Base-by-base conservation (phyloP, 768 basidiomycete genomes). In the Amanita inopinata region DNA sequence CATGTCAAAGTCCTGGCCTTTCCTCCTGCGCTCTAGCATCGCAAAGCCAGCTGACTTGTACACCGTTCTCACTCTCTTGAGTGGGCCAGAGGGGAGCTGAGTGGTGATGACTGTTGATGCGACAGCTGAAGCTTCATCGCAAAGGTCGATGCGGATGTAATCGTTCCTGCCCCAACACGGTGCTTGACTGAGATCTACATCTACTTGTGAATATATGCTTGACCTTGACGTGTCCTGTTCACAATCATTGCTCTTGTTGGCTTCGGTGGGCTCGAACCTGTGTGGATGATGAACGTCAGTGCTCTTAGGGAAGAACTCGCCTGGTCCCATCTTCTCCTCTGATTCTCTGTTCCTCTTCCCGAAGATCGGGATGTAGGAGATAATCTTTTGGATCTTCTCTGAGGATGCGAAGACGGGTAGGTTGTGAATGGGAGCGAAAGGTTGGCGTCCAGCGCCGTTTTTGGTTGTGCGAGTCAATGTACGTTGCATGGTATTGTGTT, bases 1-100 rank as follows among this genome's bases (percentile, higher is more conserved):
- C 15, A 28, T 24, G 15, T 28, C 11, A 11, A 28, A 24, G 25
- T 28, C 10, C 20, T 39, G 15, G 25, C 38, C 38, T 28, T 39
- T 39, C 30, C 38, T 39, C 24, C 38, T 30, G 25, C 38, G 38
- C 20, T 39, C 38, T 20, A 28, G 27, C 38, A 39, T 39, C 19
- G 27, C 38, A 15, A 39, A 17, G 27, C 38, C 38, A 8, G 38
- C 25, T 15, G 8, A 15, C 10, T 12, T 19, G 25, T 39, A 28
- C 17, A 39, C 38, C 10, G 38, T 39, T 28, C 38, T 39, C 7
- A 39, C 38, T 10, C 38, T 24, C 24, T 39, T 39, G 27, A 39
- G 11, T 10, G 15, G 30, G 5, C 5, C 4, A 9, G 38, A 4
- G 1, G 17, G 7, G 10, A 25, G 14, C n/a, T 27, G 9, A 4